Evolutionary conservation across 805 yeast genomes (phyloP).

Genomic region (Candida broadrunensis): DNA sequence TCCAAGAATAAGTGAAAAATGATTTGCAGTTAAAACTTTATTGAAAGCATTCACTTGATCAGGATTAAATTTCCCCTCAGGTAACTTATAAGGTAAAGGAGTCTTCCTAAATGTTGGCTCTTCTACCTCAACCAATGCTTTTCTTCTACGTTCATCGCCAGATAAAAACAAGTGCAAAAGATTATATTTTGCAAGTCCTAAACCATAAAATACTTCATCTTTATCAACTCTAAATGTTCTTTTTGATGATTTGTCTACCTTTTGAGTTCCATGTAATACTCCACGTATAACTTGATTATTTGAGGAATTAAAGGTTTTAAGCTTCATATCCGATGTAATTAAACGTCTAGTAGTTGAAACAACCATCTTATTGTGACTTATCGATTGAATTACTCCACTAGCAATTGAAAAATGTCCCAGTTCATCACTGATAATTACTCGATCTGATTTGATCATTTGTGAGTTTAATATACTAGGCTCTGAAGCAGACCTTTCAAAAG

Average conservation of each 20-base stretch:
- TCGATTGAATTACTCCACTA: slow-evolving; percentile 50
- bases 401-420: slow-evolving; percentile 73
- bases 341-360: slow-evolving; percentile 57
- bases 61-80: slow-evolving; percentile 45
- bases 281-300: slow-evolving; percentile 53
- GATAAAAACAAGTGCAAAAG: slow-evolving; percentile 62
- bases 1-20: slow-evolving; percentile 81
- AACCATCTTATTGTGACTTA: slow-evolving; percentile 42
- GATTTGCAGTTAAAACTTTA: slow-evolving; percentile 60
- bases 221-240: slow-evolving; percentile 66
- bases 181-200: slow-evolving; percentile 76
- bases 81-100: slow-evolving; percentile 14
- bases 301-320: slow-evolving; percentile 38
- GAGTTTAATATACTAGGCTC: slow-evolving; percentile 25
- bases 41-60: slow-evolving; percentile 75
- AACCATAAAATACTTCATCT: slow-evolving; percentile 72
- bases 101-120: slow-evolving; percentile 42
- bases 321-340: slow-evolving; percentile 36
- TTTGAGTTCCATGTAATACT: slow-evolving; percentile 27
- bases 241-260: slow-evolving; percentile 3
- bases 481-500: slow-evolving; percentile 39
- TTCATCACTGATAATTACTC: slow-evolving; percentile 76
- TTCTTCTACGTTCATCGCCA: slow-evolving; percentile 43
- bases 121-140: slow-evolving; percentile 51
- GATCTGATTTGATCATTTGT: slow-evolving; percentile 58